phyloP scores from a whole-genome alignment of 2,329 filamentous ascomycete genomes.

The Cladosporium sp. region DNA sequence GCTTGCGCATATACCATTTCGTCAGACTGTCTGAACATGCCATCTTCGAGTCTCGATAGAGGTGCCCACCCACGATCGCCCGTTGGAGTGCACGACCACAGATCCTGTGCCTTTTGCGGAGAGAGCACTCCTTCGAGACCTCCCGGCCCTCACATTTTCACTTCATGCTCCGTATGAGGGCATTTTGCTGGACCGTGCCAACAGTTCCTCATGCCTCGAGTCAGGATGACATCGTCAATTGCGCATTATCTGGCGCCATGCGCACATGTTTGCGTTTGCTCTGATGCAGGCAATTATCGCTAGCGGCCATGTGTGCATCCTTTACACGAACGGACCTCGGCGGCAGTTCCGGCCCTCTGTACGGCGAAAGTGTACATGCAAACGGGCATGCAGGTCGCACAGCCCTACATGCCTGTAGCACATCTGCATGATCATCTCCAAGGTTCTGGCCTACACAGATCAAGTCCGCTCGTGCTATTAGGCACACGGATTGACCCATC shows the following conservation, averaged over 20 bases:
- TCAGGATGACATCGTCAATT: constrained; percentile 14
- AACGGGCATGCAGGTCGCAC: background rate
- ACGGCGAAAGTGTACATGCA: background rate
- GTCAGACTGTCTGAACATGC: constrained; percentile 1
- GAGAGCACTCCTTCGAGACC: background rate
- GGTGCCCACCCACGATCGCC: background rate
- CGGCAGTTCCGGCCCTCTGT: background rate
- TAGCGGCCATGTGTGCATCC: constrained; percentile 6
- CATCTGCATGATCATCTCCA: background rate
- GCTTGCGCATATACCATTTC: background rate
- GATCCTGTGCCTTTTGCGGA: background rate
- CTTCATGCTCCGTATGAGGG: background rate
- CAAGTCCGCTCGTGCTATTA: background rate
- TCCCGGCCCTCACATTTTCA: constrained; percentile 2
- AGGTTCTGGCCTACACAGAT: background rate
- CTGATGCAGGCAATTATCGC: background rate
- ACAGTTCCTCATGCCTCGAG: background rate
- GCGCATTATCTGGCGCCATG: background rate
- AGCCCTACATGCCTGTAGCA: background rate
- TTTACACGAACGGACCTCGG: background rate
- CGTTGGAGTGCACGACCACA: background rate
- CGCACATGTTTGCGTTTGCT: background rate
- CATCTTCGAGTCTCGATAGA: background rate
- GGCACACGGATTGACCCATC: background rate
- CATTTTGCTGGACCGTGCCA: background rate